These are phyloP conservation scores for Leccinum subrobustum DNA, from an alignment of 1,284 basidiomycete genomes.

Conservation along the genomic window DNA sequence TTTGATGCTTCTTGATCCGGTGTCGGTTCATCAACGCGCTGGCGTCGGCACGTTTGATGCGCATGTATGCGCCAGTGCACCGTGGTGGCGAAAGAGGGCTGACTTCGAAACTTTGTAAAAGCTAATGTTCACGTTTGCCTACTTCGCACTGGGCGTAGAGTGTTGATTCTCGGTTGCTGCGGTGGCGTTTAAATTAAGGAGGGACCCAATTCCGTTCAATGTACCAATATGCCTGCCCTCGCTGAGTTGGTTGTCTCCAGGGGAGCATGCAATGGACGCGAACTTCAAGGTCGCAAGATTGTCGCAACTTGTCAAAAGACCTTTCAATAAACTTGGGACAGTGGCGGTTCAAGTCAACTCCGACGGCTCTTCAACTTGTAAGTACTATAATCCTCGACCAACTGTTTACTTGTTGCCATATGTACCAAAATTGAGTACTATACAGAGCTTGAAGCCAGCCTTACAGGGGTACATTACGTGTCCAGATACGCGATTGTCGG, in stretches of 20 bases:
- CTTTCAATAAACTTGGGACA: background rate
- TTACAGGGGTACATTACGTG: constrained; percentile 14
- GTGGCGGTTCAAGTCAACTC: background rate
- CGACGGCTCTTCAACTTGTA: background rate
- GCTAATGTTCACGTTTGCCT: background rate
- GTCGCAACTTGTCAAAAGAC: too few relatives aligned
- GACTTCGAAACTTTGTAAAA: background rate
- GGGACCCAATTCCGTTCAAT: background rate
- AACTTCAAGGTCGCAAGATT: background rate
- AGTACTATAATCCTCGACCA: background rate
- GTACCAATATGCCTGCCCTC: background rate
- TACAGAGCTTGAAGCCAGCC: background rate
- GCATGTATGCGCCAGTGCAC: background rate
- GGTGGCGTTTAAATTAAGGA: background rate
- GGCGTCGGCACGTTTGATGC: background rate
- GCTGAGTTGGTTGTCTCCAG: background rate
- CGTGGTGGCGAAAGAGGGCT: background rate
- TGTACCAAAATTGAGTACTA: background rate
- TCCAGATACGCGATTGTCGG: constrained; percentile 20
- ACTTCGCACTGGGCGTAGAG: background rate
- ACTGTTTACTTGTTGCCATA: constrained; percentile 2
- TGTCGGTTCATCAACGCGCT: background rate
- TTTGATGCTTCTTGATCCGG: background rate
- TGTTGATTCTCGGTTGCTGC: background rate
- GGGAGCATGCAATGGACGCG: background rate